Evolutionary conservation across 495 filamentous ascomycete genomes (phyloP), one percentile per base, ranked within the genome.

Genomic region (Filosporella fistucella): DNA sequence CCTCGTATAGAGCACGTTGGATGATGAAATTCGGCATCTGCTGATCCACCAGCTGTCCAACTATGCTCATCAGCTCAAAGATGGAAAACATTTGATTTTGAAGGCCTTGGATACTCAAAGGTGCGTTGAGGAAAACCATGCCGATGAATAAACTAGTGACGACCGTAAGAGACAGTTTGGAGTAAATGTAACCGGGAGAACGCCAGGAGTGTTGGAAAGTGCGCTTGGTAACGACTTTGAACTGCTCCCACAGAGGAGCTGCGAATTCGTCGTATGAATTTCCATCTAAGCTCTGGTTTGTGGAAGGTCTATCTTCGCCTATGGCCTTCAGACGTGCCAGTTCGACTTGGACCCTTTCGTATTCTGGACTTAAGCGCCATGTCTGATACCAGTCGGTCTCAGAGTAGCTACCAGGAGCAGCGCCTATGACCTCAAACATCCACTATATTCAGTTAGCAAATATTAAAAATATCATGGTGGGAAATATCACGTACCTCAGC

Each of bases 401-500:
- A 14, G 79, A 81, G 44, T 73, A 60, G 18, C 80, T 83, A 21
- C 88, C 88, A 12, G 90, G 89, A 1, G 91, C 89, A 24, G 89
- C 89, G 51, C 91, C 91, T 58, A 58, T 94, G 34, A 89, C 87
- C 58, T 95, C 89, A 28, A 97, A 72, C 87, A 97, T 95, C 85
- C 88, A 95, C 67, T n/a, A n/a, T n/a, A n/a, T n/a, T n/a, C n/a
- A n/a, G n/a, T n/a, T n/a, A n/a, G n/a, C n/a, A n/a, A n/a, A n/a
- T n/a, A n/a, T n/a, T n/a, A n/a, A n/a, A n/a, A n/a, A n/a, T n/a
- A n/a, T n/a, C n/a, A n/a, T n/a, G n/a, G n/a, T n/a, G n/a, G 72
- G 86, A 96, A 95, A 85, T 88, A 95, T 68, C 63, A 87, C 89
- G n/a, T n/a, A n/a, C n/a, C 59, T 97, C 91, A 17, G 91, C 91